Evolutionary conservation across 208 protist genomes (phyloP).

Genomic region (Zelonia costaricensis): DNA sequence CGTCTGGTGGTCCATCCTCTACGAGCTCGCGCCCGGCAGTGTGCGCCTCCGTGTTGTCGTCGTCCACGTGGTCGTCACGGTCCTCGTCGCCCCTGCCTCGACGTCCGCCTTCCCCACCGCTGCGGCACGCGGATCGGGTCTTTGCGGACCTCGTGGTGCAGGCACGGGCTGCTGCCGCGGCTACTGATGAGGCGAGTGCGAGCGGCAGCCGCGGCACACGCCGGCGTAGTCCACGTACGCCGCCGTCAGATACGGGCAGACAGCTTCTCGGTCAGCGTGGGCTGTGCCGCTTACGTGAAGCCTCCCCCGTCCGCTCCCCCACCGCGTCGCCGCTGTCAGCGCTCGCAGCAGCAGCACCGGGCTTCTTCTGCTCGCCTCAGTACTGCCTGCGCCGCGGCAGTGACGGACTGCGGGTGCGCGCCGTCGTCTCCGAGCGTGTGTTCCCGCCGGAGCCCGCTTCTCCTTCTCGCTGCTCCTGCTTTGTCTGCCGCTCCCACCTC

Average conservation of each 20-base stretch:
- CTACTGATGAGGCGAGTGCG: not conserved
- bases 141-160: not conserved
- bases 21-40: not conserved
- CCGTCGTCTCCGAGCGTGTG: no score
- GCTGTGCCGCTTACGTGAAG: not conserved
- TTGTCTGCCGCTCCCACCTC: conserved; percentile 11
- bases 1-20: conserved; percentile 1
- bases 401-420: not conserved
- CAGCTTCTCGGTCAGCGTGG: not conserved
- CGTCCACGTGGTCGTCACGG: conserved; percentile 26
- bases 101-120: conserved; percentile 1
- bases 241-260: no score
- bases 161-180: not conserved
- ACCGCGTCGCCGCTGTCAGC: not conserved
- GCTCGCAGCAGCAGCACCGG: not conserved
- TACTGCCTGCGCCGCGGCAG: conserved; percentile 12
- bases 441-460: not conserved
- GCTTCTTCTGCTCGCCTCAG: conserved; percentile 11
- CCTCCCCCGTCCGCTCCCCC: not conserved
- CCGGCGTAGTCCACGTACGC: not conserved
- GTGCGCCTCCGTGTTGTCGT: conserved; percentile 7
- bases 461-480: conserved; percentile 19
- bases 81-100: conserved; percentile 23
- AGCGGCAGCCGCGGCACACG: not conserved
- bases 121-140: not conserved